Conservation (phyloP, 345 rosid genomes). For the Eucalyptus polyanthemos region DNA sequence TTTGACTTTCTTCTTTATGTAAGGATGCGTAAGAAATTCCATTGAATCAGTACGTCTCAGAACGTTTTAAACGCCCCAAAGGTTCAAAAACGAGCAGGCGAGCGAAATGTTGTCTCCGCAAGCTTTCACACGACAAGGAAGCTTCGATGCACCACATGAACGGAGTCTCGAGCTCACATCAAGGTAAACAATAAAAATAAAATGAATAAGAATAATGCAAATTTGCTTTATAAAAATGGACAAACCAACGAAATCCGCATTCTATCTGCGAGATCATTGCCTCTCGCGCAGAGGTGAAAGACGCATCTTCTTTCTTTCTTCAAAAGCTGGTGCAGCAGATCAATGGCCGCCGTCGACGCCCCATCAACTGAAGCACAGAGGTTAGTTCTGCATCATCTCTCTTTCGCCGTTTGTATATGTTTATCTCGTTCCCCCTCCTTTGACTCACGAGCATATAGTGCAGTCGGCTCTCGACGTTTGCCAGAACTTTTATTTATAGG, state of each 20-base stretch:
- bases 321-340: not conserved
- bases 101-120: not conserved
- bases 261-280: not conserved
- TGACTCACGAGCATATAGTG: not conserved
- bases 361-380: accelerated
- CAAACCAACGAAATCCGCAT: too few relatives aligned
- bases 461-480: not conserved
- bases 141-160: not conserved
- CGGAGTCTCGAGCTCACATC: too few relatives aligned
- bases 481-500: not conserved
- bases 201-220: not conserved
- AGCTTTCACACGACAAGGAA: not conserved
- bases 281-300: not conserved
- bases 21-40: not conserved
- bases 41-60: not conserved
- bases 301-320: accelerated
- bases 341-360: accelerated
- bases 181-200: not conserved
- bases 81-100: not conserved
- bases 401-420: not conserved
- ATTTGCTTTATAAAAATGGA: not conserved
- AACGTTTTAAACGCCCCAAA: not conserved
- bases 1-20: not conserved
- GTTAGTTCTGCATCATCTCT: not conserved
- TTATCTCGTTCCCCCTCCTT: not conserved